Base-by-base conservation (phyloP, 495 filamentous ascomycete genomes). In the Daldinia decipiens region DNA sequence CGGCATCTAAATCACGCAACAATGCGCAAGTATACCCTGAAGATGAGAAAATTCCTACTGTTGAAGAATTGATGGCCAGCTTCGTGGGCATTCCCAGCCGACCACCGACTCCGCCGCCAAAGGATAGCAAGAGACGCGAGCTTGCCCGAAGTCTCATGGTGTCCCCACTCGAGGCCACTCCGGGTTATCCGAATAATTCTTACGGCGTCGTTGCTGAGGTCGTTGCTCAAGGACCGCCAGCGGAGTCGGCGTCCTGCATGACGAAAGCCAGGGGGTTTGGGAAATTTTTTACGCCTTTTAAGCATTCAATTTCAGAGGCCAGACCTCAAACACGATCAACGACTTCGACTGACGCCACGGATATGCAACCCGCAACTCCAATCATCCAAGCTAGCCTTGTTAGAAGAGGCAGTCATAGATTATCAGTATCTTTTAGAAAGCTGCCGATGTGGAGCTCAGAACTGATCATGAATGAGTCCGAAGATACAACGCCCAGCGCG, bases 71-170 rank as follows among this genome's bases (percentile, higher is more conserved):
- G 45, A 67, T 78, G 34, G 80, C 77, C 26, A 76, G 76, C 57
- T 74, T 78, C 21, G 70, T 43, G 5, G 75, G 79, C 6, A 74
- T 79, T 68, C 79, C 80, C 1, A 72, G 65, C 19, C 76, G 69
- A 36, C 65, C 80, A 15, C 82, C 81, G 2, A 79, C 79, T 1
- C 79, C 79, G 9, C 81, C 81, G 27, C 79, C 78, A 19, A 79
- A 77, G 60, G 79, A 77, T 67, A 56, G 55, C 15, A 80, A 56
- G 62, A 76, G 60, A 74, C 74, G 65, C 45, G 80, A 71, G 53
- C 55, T 32, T 32, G 65, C 45, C 59, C 75, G 51, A 31, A 70
- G 38, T 31, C 55, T 47, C 39, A 70, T 70, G 60, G 56, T 61
- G 15, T 62, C 68, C 38, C 68, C 73, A 13, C 72, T 74, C n/a